Conservation (phyloP, 495 filamentous ascomycete genomes). For the Penicillium angulare region DNA sequence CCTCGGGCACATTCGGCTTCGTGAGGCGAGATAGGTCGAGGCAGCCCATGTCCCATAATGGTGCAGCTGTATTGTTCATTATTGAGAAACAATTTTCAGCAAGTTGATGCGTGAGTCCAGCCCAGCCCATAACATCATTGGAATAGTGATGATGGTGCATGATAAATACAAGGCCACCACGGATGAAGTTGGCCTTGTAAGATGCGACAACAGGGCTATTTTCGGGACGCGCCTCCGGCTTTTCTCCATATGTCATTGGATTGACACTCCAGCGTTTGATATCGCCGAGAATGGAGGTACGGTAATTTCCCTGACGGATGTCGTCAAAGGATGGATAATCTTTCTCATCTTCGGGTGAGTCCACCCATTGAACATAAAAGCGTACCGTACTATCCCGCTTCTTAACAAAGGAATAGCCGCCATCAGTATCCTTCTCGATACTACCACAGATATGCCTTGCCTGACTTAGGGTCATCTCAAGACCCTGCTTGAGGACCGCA, state of each 20-base stretch:
- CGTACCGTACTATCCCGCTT: constrained; percentile 38
- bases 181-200: constrained; percentile 44
- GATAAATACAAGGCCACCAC: constrained; percentile 40
- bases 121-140: constrained; percentile 45
- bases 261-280: constrained; percentile 26
- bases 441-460: constrained; percentile 40
- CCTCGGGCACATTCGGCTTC: constrained; percentile 9
- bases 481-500: constrained; percentile 27
- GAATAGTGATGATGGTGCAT: constrained; percentile 45
- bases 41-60: constrained; percentile 31
- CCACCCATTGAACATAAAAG: constrained; percentile 42
- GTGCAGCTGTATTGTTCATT: constrained; percentile 25
- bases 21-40: constrained; percentile 35
- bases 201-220: constrained; percentile 31
- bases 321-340: constrained; percentile 20
- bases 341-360: constrained; percentile 26
- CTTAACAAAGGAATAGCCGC: constrained; percentile 41
- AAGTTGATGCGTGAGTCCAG: constrained; percentile 35
- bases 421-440: constrained; percentile 36
- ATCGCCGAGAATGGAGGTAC: constrained; percentile 21
- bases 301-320: constrained; percentile 11
- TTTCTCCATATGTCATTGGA: constrained; percentile 41
- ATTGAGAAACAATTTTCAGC: constrained; percentile 43
- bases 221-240: constrained; percentile 35
- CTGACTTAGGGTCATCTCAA: constrained; percentile 42